phyloP scores from a whole-genome alignment of 306 rosid genomes.

The Corylus americana region DNA sequence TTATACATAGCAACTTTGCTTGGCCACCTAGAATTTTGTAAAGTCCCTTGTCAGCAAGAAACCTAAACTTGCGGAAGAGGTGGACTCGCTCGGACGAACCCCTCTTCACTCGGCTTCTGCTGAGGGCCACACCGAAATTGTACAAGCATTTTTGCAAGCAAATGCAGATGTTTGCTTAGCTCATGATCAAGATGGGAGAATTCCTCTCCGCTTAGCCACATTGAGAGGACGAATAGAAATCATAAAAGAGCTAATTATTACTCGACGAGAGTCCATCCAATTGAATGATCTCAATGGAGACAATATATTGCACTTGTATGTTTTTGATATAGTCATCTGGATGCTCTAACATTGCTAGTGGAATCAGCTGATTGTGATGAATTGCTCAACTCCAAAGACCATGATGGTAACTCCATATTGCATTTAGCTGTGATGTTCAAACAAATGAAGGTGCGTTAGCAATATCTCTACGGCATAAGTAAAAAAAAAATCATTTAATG shows the following conservation, averaged over 20 bases:
- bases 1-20: constrained; percentile 8
- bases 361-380: background rate
- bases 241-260: background rate
- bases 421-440: too few species aligned
- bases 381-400: background rate
- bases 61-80: background rate
- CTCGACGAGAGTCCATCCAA: background rate
- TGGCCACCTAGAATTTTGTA: constrained; percentile 15
- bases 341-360: constrained; percentile 20
- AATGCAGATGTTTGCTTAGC: background rate
- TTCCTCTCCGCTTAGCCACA: constrained; percentile 26
- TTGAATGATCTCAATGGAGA: background rate
- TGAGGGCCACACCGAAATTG: constrained; percentile 11
- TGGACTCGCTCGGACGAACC: constrained; percentile 2
- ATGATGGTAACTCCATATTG: too few species aligned
- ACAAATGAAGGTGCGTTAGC: background rate
- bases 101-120: constrained; percentile 28
- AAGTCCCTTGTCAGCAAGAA: background rate
- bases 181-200: constrained; percentile 12
- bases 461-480: too few species aligned
- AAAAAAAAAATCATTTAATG: too few species aligned
- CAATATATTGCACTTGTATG: constrained; percentile 16
- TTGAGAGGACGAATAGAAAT: constrained; percentile 14
- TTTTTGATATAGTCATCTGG: constrained; percentile 13
- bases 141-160: background rate